Evolutionary conservation across 345 rosid species (phyloP).

Genomic region (Eucalyptus marginata): DNA sequence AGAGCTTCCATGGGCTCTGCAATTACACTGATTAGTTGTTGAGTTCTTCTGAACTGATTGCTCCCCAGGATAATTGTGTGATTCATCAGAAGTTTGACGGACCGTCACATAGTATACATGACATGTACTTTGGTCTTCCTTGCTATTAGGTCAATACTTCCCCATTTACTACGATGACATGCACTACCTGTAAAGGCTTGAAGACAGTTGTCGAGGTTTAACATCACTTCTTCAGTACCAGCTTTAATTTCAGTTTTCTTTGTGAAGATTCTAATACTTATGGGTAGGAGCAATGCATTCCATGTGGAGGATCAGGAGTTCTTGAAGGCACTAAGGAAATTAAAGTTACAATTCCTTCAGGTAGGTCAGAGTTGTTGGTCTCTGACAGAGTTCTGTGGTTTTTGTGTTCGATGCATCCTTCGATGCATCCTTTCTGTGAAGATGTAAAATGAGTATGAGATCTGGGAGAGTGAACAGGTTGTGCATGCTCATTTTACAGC

Average conservation of each 20-base stretch:
- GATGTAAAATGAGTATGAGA: neutral
- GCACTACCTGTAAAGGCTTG: conserved; percentile 64
- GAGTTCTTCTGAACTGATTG: neutral
- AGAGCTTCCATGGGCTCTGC: conserved; percentile 6
- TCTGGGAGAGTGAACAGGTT: neutral
- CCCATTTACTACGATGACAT: conserved; percentile 64
- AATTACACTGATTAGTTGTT: neutral
- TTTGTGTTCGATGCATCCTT: neutral
- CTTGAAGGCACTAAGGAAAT: conserved; percentile 66
- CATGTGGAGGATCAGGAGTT: conserved; percentile 70
- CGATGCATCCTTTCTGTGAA: neutral
- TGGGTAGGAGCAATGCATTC: conserved; percentile 51
- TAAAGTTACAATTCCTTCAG: conserved; percentile 62
- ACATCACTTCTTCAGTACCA: neutral
- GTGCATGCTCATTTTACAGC: neutral
- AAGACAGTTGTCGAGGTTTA: conserved; percentile 64
- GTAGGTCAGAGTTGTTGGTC: conserved; percentile 23
- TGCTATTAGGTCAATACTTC: conserved; percentile 59
- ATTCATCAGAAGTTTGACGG: neutral
- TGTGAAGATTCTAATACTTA: neutral
- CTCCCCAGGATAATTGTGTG: neutral
- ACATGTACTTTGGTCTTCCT: neutral
- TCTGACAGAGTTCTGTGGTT: neutral
- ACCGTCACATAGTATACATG: neutral
- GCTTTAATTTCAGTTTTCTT: neutral